Percentiles rank a stretch among this genome's conserved stretches.
Evolutionary conservation across 2,329 filamentous ascomycete genomes (phyloP).

Genomic region (Nemania sp.): DNA sequence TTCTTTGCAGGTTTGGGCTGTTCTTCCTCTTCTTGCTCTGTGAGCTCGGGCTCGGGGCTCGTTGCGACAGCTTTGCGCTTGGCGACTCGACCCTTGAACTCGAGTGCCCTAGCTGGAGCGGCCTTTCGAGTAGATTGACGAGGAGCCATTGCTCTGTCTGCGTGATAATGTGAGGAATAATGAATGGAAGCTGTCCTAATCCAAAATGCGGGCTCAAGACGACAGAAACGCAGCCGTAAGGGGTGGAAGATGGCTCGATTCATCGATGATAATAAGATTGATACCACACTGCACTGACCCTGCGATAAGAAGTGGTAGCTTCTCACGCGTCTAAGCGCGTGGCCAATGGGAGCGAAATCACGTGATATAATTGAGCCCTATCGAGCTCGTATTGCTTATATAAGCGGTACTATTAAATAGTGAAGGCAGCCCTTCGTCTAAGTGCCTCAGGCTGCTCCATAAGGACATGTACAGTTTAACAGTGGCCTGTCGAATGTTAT

Average conservation of each 20-base stretch:
- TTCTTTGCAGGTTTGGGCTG: slow-evolving; percentile 44
- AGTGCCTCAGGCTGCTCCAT: too few relatives aligned
- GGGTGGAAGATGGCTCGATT: background rate
- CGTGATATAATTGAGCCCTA: too few relatives aligned
- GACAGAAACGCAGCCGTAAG: background rate
- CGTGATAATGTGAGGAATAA: background rate
- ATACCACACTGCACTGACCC: too few relatives aligned
- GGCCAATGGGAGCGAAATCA: slow-evolving; percentile 6
- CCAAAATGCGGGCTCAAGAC: background rate
- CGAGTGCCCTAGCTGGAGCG: slow-evolving; percentile 18
- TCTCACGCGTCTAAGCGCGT: slow-evolving; percentile 18
- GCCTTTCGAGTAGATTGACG: slow-evolving; percentile 19
- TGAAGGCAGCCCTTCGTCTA: too few relatives aligned
- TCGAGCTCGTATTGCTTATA: too few relatives aligned
- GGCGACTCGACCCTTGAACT: slow-evolving; percentile 23
- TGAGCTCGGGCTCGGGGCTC: slow-evolving; percentile 19
- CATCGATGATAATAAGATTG: background rate
- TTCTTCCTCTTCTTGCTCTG: slow-evolving; percentile 12
- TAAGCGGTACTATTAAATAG: too few relatives aligned
- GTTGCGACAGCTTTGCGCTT: slow-evolving; percentile 30
- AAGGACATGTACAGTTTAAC: too few relatives aligned
- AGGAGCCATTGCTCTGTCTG: slow-evolving; percentile 20
- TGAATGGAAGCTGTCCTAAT: background rate
- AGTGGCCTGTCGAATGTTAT: too few relatives aligned
- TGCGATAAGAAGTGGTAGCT: background rate